phyloP scores from a whole-genome alignment of 768 basidiomycete species.

The Glaciozyma martinii region DNA sequence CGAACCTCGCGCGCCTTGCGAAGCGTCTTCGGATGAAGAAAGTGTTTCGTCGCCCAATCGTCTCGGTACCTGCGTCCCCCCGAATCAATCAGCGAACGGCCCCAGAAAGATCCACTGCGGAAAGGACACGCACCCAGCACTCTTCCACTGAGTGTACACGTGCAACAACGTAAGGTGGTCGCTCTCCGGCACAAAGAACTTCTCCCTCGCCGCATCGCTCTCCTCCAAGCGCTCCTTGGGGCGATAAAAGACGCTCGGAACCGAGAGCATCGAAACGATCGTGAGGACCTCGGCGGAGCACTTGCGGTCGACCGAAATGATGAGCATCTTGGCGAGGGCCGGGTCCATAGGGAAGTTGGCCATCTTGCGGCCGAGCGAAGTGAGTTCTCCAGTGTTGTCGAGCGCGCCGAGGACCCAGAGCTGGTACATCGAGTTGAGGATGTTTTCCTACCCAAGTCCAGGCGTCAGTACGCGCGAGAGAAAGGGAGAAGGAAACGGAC shows the following conservation, averaged over 20 bases:
- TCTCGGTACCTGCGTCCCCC: constrained; percentile 61
- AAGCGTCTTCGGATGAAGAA: constrained; percentile 89
- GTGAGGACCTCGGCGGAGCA: constrained; percentile 96
- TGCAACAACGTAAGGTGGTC: constrained; percentile 92
- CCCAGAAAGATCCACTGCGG: too few relatives aligned
- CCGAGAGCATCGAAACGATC: constrained; percentile 97
- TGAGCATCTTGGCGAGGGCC: constrained; percentile 95
- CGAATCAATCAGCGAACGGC: neutral
- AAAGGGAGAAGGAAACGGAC: constrained; percentile 34
- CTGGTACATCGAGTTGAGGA: constrained; percentile 98
- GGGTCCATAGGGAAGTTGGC: constrained; percentile 99
- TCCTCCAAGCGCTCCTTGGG: constrained; percentile 97
- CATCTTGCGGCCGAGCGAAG: constrained; percentile 87
- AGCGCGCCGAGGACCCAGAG: constrained; percentile 97
- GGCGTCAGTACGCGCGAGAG: neutral
- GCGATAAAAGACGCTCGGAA: constrained; percentile 93
- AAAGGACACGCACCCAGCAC: constrained; percentile 61
- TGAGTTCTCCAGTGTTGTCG: constrained; percentile 95
- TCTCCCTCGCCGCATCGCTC: constrained; percentile 91
- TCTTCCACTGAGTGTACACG: constrained; percentile 98
- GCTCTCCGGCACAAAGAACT: constrained; percentile 97
- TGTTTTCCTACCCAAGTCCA: constrained; percentile 61
- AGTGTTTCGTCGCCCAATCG: constrained; percentile 90
- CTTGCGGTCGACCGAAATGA: constrained; percentile 82
- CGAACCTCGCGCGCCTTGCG: constrained; percentile 93